Percentiles rank a stretch among this genome's conserved stretches.
phyloP scores from a whole-genome alignment of 495 filamentous ascomycete species.

The Usnea hakonensis region DNA sequence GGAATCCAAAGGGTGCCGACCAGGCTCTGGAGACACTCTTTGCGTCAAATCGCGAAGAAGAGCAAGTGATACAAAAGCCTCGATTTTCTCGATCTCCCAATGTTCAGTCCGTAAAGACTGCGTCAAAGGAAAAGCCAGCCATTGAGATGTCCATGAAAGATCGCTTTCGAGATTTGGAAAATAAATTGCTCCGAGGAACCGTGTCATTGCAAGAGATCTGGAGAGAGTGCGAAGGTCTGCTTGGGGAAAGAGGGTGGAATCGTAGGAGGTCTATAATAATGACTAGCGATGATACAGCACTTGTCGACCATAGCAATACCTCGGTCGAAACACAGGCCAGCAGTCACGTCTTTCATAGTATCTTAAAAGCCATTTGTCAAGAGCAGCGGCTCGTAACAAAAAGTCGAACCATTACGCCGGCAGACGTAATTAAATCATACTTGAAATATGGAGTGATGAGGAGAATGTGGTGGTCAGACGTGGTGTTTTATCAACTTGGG shows the following conservation, averaged over 20 bases:
- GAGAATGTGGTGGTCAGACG: slow-evolving; percentile 15
- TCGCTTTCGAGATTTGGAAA: neutral
- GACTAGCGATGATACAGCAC: too few relatives aligned
- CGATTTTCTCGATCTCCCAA: slow-evolving; percentile 1
- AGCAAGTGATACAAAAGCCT: neutral
- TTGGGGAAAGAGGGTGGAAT: neutral
- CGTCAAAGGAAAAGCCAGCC: neutral
- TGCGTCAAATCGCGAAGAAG: slow-evolving; percentile 2
- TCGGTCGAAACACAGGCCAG: neutral
- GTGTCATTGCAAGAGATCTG: slow-evolving; percentile 6
- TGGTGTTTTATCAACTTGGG: slow-evolving; percentile 17
- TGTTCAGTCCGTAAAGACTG: neutral
- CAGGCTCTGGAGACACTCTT: slow-evolving; percentile 16
- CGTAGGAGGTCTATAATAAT: neutral
- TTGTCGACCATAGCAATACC: neutral
- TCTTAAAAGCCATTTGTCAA: slow-evolving; percentile 11
- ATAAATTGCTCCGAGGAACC: slow-evolving; percentile 1
- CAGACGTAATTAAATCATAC: slow-evolving; percentile 13
- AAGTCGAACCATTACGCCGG: neutral
- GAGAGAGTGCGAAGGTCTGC: slow-evolving; percentile 8
- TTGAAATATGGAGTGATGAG: slow-evolving; percentile 11
- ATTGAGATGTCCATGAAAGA: neutral
- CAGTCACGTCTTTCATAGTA: neutral
- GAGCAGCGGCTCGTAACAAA: slow-evolving; percentile 6
- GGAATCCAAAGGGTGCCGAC: slow-evolving; percentile 9